Conservation (phyloP, 192 early-diverging fungal species). For the Fimicolochytrium jonesii region DNA sequence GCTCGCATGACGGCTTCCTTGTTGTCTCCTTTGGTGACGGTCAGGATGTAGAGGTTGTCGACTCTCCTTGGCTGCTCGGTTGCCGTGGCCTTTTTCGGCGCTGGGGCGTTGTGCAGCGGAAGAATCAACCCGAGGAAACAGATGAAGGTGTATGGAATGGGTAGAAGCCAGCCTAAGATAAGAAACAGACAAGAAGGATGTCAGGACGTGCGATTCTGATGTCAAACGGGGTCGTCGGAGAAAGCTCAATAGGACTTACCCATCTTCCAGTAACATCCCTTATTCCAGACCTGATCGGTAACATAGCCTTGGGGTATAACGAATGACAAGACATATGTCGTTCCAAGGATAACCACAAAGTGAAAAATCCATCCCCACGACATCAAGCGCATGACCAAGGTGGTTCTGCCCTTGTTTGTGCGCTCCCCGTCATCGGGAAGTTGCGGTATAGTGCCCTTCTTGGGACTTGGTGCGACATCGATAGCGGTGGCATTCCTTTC, state of each 20-base stretch:
- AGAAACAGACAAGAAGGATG: background rate
- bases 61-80: slow-evolving; percentile 28
- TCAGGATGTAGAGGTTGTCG: slow-evolving; percentile 58
- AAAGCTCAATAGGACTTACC: too few species aligned
- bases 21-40: slow-evolving; percentile 58
- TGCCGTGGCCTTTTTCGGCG: background rate
- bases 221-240: too few species aligned
- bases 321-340: slow-evolving; percentile 46
- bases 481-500: slow-evolving; percentile 2
- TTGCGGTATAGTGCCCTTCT: slow-evolving; percentile 8
- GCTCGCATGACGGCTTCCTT: slow-evolving; percentile 49
- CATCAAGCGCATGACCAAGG: slow-evolving; percentile 38
- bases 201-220: too few species aligned
- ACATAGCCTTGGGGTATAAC: slow-evolving; percentile 34
- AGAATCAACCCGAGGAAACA: slow-evolving; percentile 51
- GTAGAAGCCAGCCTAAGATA: slow-evolving; percentile 44
- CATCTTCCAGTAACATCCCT: slow-evolving; percentile 53
- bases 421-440: background rate
- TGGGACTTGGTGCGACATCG: slow-evolving; percentile 20
- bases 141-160: slow-evolving; percentile 52
- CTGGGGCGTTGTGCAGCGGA: slow-evolving; percentile 43
- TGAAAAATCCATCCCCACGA: slow-evolving; percentile 50
- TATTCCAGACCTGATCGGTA: slow-evolving; percentile 48
- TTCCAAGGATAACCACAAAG: slow-evolving; percentile 39
- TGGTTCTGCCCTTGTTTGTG: slow-evolving; percentile 42